A percentile compares a stretch with the other conserved stretches of the same genome.
Conservation (phyloP, 2,329 filamentous ascomycete genomes). For the Penicillium paneum region DNA sequence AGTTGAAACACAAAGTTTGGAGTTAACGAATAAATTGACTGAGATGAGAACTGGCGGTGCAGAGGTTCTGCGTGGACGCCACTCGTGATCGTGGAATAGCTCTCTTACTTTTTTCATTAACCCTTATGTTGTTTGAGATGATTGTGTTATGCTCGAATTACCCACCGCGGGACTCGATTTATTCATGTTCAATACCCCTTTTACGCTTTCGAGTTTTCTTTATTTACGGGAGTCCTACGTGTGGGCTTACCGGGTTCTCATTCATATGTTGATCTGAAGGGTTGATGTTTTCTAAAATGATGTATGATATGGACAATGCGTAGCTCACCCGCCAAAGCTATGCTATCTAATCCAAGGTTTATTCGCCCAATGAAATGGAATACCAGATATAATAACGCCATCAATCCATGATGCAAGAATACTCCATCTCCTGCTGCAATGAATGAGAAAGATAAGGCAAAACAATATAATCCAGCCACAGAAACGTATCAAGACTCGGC, state of each 20-base stretch:
- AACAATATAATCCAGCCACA: not conserved
- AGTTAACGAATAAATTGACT: constrained; percentile 50
- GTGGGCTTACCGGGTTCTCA: not conserved
- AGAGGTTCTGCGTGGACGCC: constrained; percentile 49
- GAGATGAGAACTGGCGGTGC: constrained; percentile 56
- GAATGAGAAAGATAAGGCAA: not conserved
- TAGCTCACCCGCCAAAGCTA: constrained; percentile 6
- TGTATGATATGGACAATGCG: constrained; percentile 16
- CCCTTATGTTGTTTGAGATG: constrained; percentile 1
- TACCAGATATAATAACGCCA: constrained; percentile 18
- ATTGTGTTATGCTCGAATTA: not conserved
- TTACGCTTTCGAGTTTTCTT: not conserved
- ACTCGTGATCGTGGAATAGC: constrained; percentile 17
- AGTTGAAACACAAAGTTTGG: constrained; percentile 49
- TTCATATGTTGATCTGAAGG: not conserved
- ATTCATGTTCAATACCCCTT: constrained; percentile 17
- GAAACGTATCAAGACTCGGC: constrained; percentile 15
- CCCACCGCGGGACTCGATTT: not conserved
- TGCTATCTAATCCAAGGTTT: constrained; percentile 5
- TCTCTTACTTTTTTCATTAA: not conserved
- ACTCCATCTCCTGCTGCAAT: not conserved
- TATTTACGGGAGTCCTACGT: not conserved
- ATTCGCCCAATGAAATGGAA: constrained; percentile 5
- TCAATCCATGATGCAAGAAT: constrained; percentile 13
- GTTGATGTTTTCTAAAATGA: constrained; percentile 4